Conservation (phyloP, 345 rosid genomes). For the Acer negundo region DNA sequence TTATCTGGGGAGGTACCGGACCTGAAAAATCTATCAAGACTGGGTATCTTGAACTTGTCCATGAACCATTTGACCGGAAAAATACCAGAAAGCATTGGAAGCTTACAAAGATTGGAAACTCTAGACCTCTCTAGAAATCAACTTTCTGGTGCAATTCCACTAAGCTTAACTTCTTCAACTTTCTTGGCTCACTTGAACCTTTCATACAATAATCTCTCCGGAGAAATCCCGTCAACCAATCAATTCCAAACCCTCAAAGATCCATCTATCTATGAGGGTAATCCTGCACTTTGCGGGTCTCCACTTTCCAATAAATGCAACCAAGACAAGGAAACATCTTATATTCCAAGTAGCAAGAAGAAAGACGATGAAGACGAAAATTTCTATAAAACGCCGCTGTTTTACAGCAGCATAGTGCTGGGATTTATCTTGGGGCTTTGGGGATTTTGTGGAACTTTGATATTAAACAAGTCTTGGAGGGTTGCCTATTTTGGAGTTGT, state of each 20-base stretch:
- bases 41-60: constrained; percentile 17
- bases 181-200: constrained; percentile 21
- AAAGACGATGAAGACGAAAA: constrained; percentile 2
- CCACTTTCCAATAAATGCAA: constrained; percentile 20
- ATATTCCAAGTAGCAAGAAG: neutral
- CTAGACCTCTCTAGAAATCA: constrained; percentile 27
- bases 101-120: constrained; percentile 10
- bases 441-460: constrained; percentile 10
- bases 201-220: constrained; percentile 29
- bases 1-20: constrained; percentile 15
- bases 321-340: neutral
- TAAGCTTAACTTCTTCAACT: constrained; percentile 7
- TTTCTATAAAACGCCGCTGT: neutral
- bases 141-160: constrained; percentile 22
- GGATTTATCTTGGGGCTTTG: constrained; percentile 12
- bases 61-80: constrained; percentile 21
- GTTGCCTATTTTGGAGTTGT: neutral
- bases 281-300: constrained; percentile 20
- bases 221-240: constrained; percentile 26
- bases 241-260: constrained; percentile 22
- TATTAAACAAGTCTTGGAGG: constrained; percentile 4
- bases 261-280: constrained; percentile 29
- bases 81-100: constrained; percentile 15
- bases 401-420: neutral
- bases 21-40: constrained; percentile 2